phyloP scores from a whole-genome alignment of 2,329 filamentous ascomycete genomes.

The Phialophora verrucosa region DNA sequence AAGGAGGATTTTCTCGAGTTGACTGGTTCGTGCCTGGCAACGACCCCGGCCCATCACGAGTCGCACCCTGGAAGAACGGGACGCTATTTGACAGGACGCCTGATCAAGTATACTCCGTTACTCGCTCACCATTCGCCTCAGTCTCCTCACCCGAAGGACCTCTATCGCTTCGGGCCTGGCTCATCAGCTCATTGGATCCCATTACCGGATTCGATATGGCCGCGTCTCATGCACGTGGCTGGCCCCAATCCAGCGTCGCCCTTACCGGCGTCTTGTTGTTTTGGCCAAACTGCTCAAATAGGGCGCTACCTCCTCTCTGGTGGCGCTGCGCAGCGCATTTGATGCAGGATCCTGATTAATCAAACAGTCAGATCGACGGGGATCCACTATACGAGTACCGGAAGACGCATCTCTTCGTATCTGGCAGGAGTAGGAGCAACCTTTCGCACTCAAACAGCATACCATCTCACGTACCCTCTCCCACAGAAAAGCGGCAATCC shows the following conservation, averaged over 20 bases:
- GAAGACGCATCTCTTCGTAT: neutral
- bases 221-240: slow-evolving; percentile 21
- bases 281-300: neutral
- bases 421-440: neutral
- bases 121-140: neutral
- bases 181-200: neutral
- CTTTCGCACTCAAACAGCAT: neutral
- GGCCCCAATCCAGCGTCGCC: neutral
- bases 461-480: neutral
- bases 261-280: neutral
- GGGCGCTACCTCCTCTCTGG: neutral
- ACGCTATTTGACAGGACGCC: slow-evolving; percentile 18
- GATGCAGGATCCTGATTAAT: slow-evolving; percentile 17
- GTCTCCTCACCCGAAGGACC: neutral
- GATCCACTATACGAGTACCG: neutral
- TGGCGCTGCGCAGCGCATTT: neutral
- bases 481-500: slow-evolving; percentile 1
- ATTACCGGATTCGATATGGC: neutral
- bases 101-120: slow-evolving; percentile 8
- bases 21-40: neutral
- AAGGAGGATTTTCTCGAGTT: neutral
- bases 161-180: neutral
- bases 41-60: slow-evolving; percentile 1
- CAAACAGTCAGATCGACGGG: neutral
- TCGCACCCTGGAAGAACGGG: neutral